Evolutionary conservation across 1,139 yeast genomes (phyloP), one percentile per base, ranked within the genome.

Genomic region (Scheffersomyces illinoinensis): DNA sequence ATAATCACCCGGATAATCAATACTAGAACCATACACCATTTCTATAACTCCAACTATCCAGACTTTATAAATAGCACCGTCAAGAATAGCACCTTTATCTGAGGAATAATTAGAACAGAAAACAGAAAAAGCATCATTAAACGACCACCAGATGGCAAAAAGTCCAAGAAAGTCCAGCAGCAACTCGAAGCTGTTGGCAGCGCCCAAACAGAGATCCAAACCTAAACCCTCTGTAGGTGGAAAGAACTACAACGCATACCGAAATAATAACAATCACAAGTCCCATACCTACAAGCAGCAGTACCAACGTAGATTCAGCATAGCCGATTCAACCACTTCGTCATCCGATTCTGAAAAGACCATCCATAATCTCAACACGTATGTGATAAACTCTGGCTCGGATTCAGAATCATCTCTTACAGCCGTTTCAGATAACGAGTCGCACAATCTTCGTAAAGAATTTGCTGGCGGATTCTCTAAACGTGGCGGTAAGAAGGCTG

Each of bases 321-420:
- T 84, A 24, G 79, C 76, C 2, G 76, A 74, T 52, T 75, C 80
- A 4, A 68, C 77, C 17, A 69, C 76, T 4, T 73, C 77, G n/a
- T 73, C 72, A 7, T 69, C 74, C 6, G 76, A 68, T 58, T 66
- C 67, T 50, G 71, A 61, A 57, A 67, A 56, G 39, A 57, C 61
- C 1, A 56, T 55, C 26, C 58, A 56, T 48, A 55, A 18, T 56
- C 58, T 17, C 19, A 54, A 47, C 53, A 57, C 24, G 33, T 49
- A 53, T 46, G 21, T 43, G n/a, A 43, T 23, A n/a, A 47, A 19
- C 20, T 12, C 20, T 20, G 53, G 53, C 50, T 61, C 63, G 52
- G 68, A 61, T 33, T 73, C 78, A 7, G 76, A 75, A 61, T 73
- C 80, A 20, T 78, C 83, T 4, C 66, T 81, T 49, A 79, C 84